Evolutionary conservation across 805 yeast genomes (phyloP), one percentile per base, ranked within the genome.

Genomic region (Debaryomyces tyrocola): DNA sequence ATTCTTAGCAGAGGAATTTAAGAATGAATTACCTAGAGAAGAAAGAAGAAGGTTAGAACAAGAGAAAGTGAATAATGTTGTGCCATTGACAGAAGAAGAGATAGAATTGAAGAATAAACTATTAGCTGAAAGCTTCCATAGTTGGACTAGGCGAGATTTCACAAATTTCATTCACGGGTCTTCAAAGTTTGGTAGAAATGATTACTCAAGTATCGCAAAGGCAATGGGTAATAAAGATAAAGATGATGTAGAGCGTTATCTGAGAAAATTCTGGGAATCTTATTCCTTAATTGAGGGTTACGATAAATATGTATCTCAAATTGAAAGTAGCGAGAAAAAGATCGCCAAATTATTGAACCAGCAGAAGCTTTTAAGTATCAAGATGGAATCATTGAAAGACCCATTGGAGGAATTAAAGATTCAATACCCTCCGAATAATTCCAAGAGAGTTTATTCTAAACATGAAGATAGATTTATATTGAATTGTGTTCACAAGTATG

Each of bases 341-440:
- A 64, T 77, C 7, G 82, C 79, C 38, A 82, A 75, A 52, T 60
- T 82, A 18, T 60, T 65, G 31, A 67, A 73, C 35, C 92, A 87
- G 58, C 80, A 83, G 49, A 73, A 69, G 42, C 65, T 84, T 8
- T 66, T 87, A 33, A 73, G 72, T 2, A 66, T 63, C 28, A 85
- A 85, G 54, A 66, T 86, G 52, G 73, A 73, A 39, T 77, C 73
- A 45, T 70, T 75, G 36, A 69, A 71, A n/a, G 79, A 77, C 47
- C 90, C 91, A 0, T 60, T 85, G 18, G 82, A 82, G 38, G 83
- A 84, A 37, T 66, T 87, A 63, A 66, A 66, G 4, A 82, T 87
- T 20, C 85, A 80, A 45, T 87, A 85, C 49, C 92, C 94, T 0
- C 91, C 91, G n/a, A 87, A 86, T 59, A 87, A 85, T 60, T 85